These are phyloP conservation scores for Casuarina glauca DNA, from an alignment of 306 rosid genomes.

Conservation along the genomic window DNA sequence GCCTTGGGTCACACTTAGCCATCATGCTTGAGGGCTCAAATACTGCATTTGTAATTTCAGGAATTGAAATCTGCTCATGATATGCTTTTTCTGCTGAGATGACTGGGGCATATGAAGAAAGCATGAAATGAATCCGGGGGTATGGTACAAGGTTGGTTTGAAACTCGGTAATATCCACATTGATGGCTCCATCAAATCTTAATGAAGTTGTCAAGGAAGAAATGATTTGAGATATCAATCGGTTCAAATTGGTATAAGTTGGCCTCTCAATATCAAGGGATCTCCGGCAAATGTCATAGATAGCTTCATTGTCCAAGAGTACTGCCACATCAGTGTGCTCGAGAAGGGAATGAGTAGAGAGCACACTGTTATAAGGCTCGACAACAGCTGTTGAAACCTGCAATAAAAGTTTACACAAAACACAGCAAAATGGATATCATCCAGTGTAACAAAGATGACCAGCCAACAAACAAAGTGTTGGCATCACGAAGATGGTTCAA, in stretches of 20 bases:
- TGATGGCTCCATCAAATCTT: constrained; percentile 98
- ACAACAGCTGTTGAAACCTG: constrained; percentile 98
- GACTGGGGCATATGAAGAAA: constrained; percentile 93
- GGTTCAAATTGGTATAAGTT: constrained; percentile 86
- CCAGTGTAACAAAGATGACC: background rate
- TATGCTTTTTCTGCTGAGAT: constrained; percentile 97
- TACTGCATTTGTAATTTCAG: constrained; percentile 96
- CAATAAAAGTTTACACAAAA: background rate
- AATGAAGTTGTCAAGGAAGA: constrained; percentile 91
- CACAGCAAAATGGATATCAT: background rate
- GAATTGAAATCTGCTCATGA: constrained; percentile 93
- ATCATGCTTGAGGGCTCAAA: constrained; percentile 98
- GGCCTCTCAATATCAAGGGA: constrained; percentile 96
- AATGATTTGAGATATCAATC: constrained; percentile 91
- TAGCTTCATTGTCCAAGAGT: constrained; percentile 93
- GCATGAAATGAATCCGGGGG: constrained; percentile 97
- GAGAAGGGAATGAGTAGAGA: constrained; percentile 92
- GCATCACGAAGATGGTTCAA: background rate
- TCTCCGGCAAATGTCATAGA: constrained; percentile 91
- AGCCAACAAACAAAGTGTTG: background rate
- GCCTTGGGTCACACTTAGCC: constrained; percentile 99
- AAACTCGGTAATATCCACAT: constrained; percentile 93
- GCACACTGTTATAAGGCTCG: constrained; percentile 97
- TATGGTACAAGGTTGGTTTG: constrained; percentile 98
- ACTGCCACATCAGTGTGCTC: constrained; percentile 97